Conservation (phyloP, 1,139 yeast species). For the Pichia sp. region DNA sequence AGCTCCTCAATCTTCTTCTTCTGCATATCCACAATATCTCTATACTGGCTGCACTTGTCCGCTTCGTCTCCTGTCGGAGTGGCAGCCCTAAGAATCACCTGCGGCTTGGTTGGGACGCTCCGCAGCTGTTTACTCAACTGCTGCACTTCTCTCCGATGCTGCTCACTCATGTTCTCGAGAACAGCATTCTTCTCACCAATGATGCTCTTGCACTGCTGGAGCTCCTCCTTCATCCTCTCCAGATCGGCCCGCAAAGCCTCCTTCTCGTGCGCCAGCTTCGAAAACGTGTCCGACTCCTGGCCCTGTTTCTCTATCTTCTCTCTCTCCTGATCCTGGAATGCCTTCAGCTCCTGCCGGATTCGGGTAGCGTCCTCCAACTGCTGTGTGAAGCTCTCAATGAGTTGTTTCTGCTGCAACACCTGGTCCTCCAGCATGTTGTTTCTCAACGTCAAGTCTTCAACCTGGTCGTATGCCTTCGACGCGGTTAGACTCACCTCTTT, state of each 20-base stretch:
- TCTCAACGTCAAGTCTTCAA: constrained; percentile 18
- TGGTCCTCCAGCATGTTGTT: constrained; percentile 23
- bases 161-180: neutral
- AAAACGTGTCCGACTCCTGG: constrained; percentile 1
- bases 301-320: neutral
- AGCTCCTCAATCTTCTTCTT: constrained; percentile 14
- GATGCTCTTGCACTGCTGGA: neutral
- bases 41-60: neutral
- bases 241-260: constrained; percentile 3
- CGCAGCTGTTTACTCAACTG: neutral
- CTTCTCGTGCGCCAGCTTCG: constrained; percentile 7
- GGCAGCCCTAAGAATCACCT: neutral
- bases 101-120: neutral
- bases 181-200: neutral
- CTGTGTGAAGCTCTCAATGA: constrained; percentile 17
- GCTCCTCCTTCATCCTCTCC: neutral
- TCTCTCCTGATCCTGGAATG: constrained; percentile 8
- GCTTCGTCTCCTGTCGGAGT: neutral
- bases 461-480: constrained; percentile 22
- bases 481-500: constrained; percentile 23
- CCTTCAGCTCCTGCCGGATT: constrained; percentile 10
- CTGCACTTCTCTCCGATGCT: neutral
- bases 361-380: constrained; percentile 17
- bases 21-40: constrained; percentile 1
- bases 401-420: constrained; percentile 21